phyloP scores from a whole-genome alignment of 257 asterid genomes.

The Linderniella brevidens region DNA sequence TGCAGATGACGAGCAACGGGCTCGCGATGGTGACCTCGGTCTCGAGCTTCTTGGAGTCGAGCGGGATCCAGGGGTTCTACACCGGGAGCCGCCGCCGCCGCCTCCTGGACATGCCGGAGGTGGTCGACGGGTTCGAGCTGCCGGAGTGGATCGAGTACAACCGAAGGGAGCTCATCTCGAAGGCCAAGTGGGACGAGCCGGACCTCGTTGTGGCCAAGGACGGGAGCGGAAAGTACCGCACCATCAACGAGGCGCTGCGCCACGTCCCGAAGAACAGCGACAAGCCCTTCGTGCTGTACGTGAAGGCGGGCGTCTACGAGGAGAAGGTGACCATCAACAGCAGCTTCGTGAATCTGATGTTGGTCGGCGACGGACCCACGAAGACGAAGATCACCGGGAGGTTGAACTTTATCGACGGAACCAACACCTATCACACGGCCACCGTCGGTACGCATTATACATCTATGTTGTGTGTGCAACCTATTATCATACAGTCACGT shows the following conservation, averaged over 20 bases:
- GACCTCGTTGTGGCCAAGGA: conserved; percentile 42
- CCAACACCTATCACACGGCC: conserved; percentile 38
- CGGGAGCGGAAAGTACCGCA: conserved; percentile 38
- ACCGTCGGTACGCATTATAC: conserved; percentile 33
- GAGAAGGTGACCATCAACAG: conserved; percentile 35
- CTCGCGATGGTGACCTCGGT: conserved; percentile 58
- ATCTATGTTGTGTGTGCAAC: too few relatives aligned
- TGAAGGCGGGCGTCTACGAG: conserved; percentile 49
- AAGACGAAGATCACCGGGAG: conserved; percentile 58
- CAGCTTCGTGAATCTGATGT: conserved; percentile 18
- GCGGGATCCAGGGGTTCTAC: conserved; percentile 16
- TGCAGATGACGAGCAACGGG: conserved; percentile 64
- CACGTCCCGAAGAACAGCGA: conserved; percentile 21
- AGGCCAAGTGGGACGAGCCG: conserved; percentile 11
- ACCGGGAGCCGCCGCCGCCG: conserved; percentile 34
- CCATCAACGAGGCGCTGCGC: conserved; percentile 36
- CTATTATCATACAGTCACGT: too few relatives aligned
- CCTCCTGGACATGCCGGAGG: conserved; percentile 14
- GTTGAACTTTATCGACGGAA: conserved; percentile 39
- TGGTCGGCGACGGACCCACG: conserved; percentile 70
- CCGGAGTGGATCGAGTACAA: conserved; percentile 27
- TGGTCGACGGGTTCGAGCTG: conserved; percentile 6
- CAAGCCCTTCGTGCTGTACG: conserved; percentile 22
- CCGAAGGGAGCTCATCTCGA: conserved; percentile 18
- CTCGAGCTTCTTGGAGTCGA: conserved; percentile 21